phyloP scores from a whole-genome alignment of 495 filamentous ascomycete species.

The Penicillium cosmopolitanum region DNA sequence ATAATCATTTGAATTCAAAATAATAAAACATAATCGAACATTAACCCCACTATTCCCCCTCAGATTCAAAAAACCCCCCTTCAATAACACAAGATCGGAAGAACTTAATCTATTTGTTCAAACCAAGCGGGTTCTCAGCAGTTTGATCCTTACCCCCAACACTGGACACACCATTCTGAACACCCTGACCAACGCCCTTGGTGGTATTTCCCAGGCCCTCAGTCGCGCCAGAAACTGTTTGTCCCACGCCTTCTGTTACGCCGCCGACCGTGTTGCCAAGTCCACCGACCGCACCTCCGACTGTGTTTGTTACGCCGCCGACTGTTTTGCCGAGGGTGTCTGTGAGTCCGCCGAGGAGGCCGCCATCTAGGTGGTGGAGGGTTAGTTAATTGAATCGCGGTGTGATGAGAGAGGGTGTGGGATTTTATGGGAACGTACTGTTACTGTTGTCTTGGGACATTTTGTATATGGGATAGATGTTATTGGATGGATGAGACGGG shows the following conservation, averaged over 20 bases:
- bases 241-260: constrained; percentile 35
- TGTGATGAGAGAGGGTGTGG: neutral
- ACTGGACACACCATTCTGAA: constrained; percentile 16
- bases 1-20: no score
- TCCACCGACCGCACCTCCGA: constrained; percentile 36
- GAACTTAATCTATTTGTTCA: constrained; percentile 16
- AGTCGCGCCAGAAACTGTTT: constrained; percentile 36
- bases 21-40: no score
- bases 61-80: no score
- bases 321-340: constrained; percentile 44
- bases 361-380: constrained; percentile 14
- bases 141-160: constrained; percentile 29
- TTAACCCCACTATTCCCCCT: no score
- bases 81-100: neutral
- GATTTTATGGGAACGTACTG: constrained; percentile 15
- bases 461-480: neutral
- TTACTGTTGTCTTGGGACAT: constrained; percentile 21
- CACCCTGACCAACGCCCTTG: constrained; percentile 27
- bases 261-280: constrained; percentile 42
- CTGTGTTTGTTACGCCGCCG: constrained; percentile 38
- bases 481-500: no score
- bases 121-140: constrained; percentile 29
- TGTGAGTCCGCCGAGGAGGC: constrained; percentile 38
- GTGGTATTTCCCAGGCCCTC: constrained; percentile 41
- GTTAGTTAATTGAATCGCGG: neutral